These are phyloP conservation scores for Spizellomyces sp. DNA, from an alignment of 192 early-diverging fungal genomes.

Conservation along the genomic window DNA sequence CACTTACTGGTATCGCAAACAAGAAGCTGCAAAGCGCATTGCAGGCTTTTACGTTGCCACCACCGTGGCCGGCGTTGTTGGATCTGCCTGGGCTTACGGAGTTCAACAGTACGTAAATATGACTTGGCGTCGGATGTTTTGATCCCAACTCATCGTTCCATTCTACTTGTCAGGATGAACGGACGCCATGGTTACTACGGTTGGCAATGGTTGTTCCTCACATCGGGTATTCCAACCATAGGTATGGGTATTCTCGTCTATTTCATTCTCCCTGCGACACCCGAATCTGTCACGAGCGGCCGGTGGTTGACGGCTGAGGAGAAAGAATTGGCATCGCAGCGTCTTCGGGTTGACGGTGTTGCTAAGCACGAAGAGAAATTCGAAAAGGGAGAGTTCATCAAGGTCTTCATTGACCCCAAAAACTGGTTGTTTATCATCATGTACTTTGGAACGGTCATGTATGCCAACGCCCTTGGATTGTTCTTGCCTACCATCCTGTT, in stretches of 20 bases:
- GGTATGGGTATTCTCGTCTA: constrained; percentile 36
- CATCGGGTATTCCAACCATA: constrained; percentile 63
- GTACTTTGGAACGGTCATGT: constrained; percentile 29
- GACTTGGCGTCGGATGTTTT: too few species aligned
- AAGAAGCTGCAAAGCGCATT: constrained; percentile 67
- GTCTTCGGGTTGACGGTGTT: constrained; percentile 42
- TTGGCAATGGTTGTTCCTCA: constrained; percentile 60
- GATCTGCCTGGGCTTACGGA: constrained; percentile 67
- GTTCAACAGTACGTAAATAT: constrained; percentile 31
- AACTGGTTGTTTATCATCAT: constrained; percentile 21
- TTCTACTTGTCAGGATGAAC: too few species aligned
- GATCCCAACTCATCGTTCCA: too few species aligned
- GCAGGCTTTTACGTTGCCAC: constrained; percentile 69
- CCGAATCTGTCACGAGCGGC: constrained; percentile 28
- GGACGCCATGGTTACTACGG: too few species aligned
- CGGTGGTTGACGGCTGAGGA: constrained; percentile 58
- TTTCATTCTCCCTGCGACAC: constrained; percentile 47
- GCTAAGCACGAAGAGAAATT: constrained; percentile 17
- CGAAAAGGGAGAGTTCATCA: constrained; percentile 12
- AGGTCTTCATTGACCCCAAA: constrained; percentile 20
- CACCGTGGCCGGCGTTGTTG: constrained; percentile 74
- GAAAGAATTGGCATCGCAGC: constrained; percentile 51
- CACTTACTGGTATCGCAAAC: constrained; percentile 70
- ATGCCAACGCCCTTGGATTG: constrained; percentile 36
- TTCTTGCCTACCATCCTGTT: constrained; percentile 42